Base-by-base conservation (phyloP, 2,329 filamentous ascomycete species). In the Alternaria rosae region DNA sequence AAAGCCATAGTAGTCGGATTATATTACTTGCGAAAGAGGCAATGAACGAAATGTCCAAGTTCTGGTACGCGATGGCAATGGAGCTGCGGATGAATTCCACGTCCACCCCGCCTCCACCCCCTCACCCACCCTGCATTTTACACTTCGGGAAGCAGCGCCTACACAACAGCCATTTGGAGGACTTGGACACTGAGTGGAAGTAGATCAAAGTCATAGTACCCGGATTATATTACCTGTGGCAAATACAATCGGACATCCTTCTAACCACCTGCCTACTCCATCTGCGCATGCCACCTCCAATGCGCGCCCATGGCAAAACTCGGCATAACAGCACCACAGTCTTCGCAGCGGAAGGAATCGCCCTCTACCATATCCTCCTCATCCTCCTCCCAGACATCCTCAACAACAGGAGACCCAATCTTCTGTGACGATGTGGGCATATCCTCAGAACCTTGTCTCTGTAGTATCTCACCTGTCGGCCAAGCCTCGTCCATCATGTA, bases 281-380 rank as follows among this genome's bases (percentile, higher is more conserved):
- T 77, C 59, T 81, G 69, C 8, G 72, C 71, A 72, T 88, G 86
- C 70, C 84, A 87, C 23, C 85, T 81, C 41, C 79, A 74, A 71
- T 91, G 88, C 5, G 88, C 87, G 6, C 80, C 70, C 75, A 87
- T 81, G 6, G 88, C 88, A 76, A 90, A 91, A 1, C 75, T 53
- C 5, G 88, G 87, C 67, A 90, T 83, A 4, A 75, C 66, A 53
- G 85, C 81, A 10, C 84, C 85, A 62, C 88, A 90, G 10, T 80
- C 67, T 3, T 80, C 80, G 76, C 83, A 87, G 21, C 68, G 67
- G 59, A 79, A 82, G 26, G 74, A 68, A 12, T 75, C 73, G 17
- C 50, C 66, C 43, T 71, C 73, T 13, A 71, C 55, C 53, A 75
- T 73, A 10, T 76, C 76, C 15, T 76, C 75, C 6, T 78, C 77